These are phyloP conservation scores for Stipa capillata DNA, from an alignment of 176 grass and related monocot genomes.

Conservation along the genomic window DNA sequence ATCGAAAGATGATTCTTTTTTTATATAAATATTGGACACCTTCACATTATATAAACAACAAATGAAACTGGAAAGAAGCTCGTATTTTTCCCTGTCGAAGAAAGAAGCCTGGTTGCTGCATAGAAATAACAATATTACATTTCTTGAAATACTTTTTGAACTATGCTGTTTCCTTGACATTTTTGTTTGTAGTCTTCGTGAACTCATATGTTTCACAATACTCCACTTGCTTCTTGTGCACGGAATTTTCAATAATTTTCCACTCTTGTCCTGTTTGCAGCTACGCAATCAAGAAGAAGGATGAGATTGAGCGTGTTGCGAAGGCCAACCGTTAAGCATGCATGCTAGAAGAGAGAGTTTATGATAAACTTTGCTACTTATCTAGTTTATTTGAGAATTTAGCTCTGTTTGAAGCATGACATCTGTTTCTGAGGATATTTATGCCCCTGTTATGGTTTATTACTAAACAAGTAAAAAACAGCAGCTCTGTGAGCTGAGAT, in stretches of 20 bases:
- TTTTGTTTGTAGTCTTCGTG: too few species aligned
- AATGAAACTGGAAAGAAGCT: too few species aligned
- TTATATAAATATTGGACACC: neutral
- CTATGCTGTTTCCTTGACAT: too few species aligned
- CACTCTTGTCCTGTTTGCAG: neutral
- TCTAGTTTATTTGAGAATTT: neutral
- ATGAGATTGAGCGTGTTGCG: constrained; percentile 44
- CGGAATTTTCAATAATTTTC: neutral
- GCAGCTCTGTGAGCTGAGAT: neutral
- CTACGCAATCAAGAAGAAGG: constrained; percentile 45
- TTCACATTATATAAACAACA: neutral
- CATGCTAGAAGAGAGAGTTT: neutral
- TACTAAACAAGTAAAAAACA: neutral
- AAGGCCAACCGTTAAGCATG: constrained; percentile 32
- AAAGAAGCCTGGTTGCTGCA: too few species aligned
- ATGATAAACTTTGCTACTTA: neutral
- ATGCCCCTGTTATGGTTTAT: neutral
- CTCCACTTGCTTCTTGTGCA: too few species aligned
- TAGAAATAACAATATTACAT: too few species aligned
- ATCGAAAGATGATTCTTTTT: neutral
- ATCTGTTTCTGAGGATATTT: neutral
- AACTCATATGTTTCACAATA: too few species aligned
- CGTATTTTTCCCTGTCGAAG: too few species aligned
- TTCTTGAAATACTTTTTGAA: too few species aligned
- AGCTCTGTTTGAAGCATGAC: neutral